Evolutionary conservation across 129 eudicot species (phyloP), one percentile per base, ranked within the genome.

Genomic region (Artemisia argyi): DNA sequence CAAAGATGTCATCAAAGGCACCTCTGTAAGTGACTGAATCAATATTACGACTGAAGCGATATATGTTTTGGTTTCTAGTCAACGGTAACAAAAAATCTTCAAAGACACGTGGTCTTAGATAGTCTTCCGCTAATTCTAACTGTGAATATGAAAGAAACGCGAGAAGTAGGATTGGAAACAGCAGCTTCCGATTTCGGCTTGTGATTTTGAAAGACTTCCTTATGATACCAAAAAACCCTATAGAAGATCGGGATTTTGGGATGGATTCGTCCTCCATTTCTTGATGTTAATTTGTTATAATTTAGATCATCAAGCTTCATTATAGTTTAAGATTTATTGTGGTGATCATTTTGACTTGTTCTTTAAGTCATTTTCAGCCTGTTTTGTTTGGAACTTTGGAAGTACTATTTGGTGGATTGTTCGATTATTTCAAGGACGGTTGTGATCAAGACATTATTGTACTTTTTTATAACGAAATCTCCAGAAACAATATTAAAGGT

Each of bases 131-230:
- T 14, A 66, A 35, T 67, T 66, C 74, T 56, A 79, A 22, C 14
- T 56, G 69, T 56, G 78, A 73, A 20, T 26, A 46, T 46, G 75
- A 58, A 60, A 79, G 69, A 60, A 66, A 79, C 19, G 61, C 55
- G 11, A 53, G 24, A 35, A 79, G 66, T n/a, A 73, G 17, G 58
- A 79, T 67, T 32, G 71, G 58, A 16, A 50, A 11, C 22, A 66
- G 13, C 16, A 73, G 39, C 65, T 24, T 73, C 24, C 64, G 50
- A 3, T 73, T 73, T 66, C 42, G 50, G 55, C 3, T 8, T 46
- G 57, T 65, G 20, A 49, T 73, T 72, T 73, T 72, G 46, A 73
- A 46, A 51, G 78, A 53, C 59, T 66, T 65, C 15, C 18, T 46
- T 3, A 66, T n/a, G 48, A 79, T 67, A 2, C 78, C 83, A 44